Evolutionary conservation across 2,329 filamentous ascomycete genomes (phyloP).

Genomic region (Curvularia eragrostidis): DNA sequence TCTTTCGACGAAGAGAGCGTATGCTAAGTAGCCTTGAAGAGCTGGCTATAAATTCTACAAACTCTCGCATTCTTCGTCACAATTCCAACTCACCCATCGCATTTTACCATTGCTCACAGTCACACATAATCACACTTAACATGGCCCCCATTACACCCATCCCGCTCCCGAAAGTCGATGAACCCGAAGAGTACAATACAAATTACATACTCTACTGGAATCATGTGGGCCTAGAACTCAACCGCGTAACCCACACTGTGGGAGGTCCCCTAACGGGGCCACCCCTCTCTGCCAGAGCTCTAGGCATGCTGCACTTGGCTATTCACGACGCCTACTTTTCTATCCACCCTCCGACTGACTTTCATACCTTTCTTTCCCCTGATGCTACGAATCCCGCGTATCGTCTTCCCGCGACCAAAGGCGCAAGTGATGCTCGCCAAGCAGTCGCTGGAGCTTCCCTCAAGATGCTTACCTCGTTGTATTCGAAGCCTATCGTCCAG

Average conservation of each 20-base stretch:
- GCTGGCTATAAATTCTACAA: neutral
- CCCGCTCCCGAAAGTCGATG: constrained; percentile 19
- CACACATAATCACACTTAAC: neutral
- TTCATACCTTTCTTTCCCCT: constrained; percentile 25
- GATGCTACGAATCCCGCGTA: constrained; percentile 11
- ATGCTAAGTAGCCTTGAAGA: neutral
- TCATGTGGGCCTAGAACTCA: constrained; percentile 20
- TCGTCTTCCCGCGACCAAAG: constrained; percentile 17
- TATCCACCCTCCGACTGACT: constrained; percentile 20
- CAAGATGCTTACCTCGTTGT: constrained; percentile 26
- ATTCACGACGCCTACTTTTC: constrained; percentile 38
- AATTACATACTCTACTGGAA: constrained; percentile 27
- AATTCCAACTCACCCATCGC: neutral
- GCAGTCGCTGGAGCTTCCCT: constrained; percentile 33
- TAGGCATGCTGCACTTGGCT: constrained; percentile 35
- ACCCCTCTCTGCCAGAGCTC: constrained; percentile 19
- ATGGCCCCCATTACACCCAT: constrained; percentile 11
- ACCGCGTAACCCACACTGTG: constrained; percentile 21
- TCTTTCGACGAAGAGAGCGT: neutral
- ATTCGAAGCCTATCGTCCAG: constrained; percentile 12
- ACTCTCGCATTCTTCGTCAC: neutral
- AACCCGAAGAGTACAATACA: constrained; percentile 16
- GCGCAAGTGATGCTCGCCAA: constrained; percentile 26
- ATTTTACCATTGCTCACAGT: neutral
- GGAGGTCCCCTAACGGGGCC: constrained; percentile 21